These are phyloP conservation scores for Clathrospora elynae DNA, from an alignment of 2,329 filamentous ascomycete genomes.

Conservation along the genomic window DNA sequence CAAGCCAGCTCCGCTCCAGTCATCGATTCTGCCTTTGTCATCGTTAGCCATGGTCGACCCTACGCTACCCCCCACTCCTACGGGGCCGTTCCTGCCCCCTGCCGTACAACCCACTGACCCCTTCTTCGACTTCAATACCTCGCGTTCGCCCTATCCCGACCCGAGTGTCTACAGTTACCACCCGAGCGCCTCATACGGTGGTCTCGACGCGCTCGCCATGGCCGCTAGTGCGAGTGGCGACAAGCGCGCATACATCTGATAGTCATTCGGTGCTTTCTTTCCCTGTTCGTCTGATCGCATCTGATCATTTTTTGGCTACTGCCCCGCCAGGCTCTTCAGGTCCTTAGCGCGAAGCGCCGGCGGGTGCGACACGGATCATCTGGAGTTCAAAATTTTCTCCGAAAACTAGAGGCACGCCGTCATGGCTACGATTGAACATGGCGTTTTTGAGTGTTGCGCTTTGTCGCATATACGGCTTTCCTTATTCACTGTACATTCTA, in stretches of 20 bases:
- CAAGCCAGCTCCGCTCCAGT: constrained; percentile 41
- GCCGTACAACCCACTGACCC: constrained; percentile 36
- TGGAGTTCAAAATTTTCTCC: constrained; percentile 31
- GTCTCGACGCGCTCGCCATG: constrained; percentile 46
- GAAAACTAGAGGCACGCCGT: constrained; percentile 49
- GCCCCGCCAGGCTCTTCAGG: neutral
- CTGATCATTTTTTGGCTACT: constrained; percentile 6
- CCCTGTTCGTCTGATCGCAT: constrained; percentile 5
- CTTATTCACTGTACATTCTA: constrained; percentile 26
- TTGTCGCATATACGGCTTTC: constrained; percentile 16
- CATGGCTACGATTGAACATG: constrained; percentile 45
- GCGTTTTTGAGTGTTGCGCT: constrained; percentile 19
- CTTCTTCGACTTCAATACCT: constrained; percentile 27
- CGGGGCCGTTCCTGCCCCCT: constrained; percentile 35
- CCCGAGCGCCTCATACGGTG: constrained; percentile 36
- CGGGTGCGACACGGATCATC: constrained; percentile 11
- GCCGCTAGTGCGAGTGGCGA: constrained; percentile 45
- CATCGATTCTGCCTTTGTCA: constrained; percentile 25
- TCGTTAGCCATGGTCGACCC: constrained; percentile 38
- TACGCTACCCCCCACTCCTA: constrained; percentile 35
- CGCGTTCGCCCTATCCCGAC: constrained; percentile 41
- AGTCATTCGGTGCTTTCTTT: constrained; percentile 2
- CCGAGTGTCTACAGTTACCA: constrained; percentile 35
- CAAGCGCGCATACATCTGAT: constrained; percentile 45
- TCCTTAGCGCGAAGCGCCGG: constrained; percentile 18